phyloP scores from a whole-genome alignment of 768 basidiomycete genomes.

The Lactifluus volemus region DNA sequence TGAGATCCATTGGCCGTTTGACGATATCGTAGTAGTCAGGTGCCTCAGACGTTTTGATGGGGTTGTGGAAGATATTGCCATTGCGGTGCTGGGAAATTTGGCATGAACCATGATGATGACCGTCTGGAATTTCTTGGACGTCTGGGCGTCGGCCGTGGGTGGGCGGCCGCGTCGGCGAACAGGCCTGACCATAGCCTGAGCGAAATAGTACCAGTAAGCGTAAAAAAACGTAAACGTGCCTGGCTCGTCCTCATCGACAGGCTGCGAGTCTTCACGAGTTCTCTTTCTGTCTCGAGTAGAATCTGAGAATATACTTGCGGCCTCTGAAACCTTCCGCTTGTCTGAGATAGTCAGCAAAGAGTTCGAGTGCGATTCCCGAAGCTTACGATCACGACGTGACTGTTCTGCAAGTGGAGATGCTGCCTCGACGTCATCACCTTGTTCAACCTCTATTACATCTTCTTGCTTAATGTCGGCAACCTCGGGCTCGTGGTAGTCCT shows the following conservation, averaged over 20 bases:
- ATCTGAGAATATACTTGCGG: conserved; percentile 36
- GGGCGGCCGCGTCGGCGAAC: conserved; percentile 22
- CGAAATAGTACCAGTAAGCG: not conserved
- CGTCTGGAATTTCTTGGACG: conserved; percentile 67
- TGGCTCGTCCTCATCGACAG: conserved; percentile 56
- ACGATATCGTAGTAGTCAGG: conserved; percentile 90
- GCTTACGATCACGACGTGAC: conserved; percentile 17
- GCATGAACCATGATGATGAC: conserved; percentile 76
- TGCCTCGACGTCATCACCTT: not conserved
- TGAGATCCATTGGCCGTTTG: conserved; percentile 92
- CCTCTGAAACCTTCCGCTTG: conserved; percentile 57
- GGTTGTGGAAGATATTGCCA: conserved; percentile 85
- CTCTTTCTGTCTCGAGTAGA: conserved; percentile 47
- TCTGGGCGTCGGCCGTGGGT: conserved; percentile 22
- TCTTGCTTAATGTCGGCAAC: not conserved
- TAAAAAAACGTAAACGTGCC: conserved; percentile 15
- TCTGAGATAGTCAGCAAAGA: conserved; percentile 30
- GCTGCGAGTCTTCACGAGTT: conserved; percentile 58
- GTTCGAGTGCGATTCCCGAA: not conserved
- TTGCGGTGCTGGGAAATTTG: conserved; percentile 80
- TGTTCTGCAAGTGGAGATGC: conserved; percentile 6
- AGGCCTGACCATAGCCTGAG: conserved; percentile 3
- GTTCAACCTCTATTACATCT: conserved; percentile 6
- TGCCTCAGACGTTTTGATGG: conserved; percentile 81
- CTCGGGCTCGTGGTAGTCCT: not conserved